Conservation (phyloP, 2,329 filamentous ascomycete species). For the Biscogniauxia marginata region DNA sequence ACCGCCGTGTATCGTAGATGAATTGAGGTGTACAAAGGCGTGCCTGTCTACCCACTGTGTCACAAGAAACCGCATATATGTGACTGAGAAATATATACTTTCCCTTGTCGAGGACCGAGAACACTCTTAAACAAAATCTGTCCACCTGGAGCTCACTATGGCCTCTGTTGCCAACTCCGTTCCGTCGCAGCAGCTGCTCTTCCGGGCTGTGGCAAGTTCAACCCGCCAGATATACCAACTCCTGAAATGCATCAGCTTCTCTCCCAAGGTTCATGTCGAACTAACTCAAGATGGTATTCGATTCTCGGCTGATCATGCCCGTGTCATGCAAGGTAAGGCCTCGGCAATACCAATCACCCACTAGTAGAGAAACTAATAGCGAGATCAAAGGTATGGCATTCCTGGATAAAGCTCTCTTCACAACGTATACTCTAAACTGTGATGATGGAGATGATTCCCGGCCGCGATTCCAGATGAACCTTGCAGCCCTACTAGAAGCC, state of each 20-base stretch:
- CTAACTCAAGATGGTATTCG: conserved; percentile 83
- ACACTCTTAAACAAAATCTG: background rate
- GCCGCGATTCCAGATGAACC: conserved; percentile 81
- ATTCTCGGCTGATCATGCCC: conserved; percentile 83
- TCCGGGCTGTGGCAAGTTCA: conserved; percentile 75
- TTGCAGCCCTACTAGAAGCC: conserved; percentile 85
- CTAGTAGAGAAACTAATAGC: conserved; percentile 8
- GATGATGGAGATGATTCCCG: conserved; percentile 45
- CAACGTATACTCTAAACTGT: conserved; percentile 71
- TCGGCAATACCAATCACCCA: conserved; percentile 5
- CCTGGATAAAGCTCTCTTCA: conserved; percentile 85
- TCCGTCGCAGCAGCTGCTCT: conserved; percentile 49
- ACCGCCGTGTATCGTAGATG: conserved; percentile 42
- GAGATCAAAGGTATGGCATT: conserved; percentile 65
- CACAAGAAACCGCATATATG: conserved; percentile 5
- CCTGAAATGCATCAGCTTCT: conserved; percentile 58
- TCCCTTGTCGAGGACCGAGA: conserved; percentile 2
- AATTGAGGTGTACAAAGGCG: conserved; percentile 34
- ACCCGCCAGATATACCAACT: conserved; percentile 71
- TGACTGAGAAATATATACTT: conserved; percentile 20
- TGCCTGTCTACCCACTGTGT: conserved; percentile 17
- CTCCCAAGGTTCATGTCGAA: conserved; percentile 61
- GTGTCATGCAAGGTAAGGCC: conserved; percentile 80
- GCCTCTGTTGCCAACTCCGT: conserved; percentile 21
- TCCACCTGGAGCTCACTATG: conserved; percentile 17